Percentiles rank a stretch among this genome's conserved stretches.
Conservation (phyloP, 805 yeast genomes). For the Starmerella scarabaei region DNA sequence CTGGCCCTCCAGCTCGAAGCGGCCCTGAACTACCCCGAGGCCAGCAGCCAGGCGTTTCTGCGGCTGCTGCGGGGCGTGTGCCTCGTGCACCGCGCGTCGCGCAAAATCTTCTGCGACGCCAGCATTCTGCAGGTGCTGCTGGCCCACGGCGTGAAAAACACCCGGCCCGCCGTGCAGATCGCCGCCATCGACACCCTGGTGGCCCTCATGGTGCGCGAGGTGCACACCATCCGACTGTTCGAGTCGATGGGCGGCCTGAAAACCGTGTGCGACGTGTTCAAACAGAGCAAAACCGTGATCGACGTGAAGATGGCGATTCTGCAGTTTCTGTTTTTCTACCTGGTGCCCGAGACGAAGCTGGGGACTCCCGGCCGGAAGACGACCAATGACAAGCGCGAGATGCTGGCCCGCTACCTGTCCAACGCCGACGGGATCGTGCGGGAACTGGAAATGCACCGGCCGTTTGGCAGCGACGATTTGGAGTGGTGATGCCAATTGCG, state of each 20-base stretch:
- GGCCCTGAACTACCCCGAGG: slow-evolving; percentile 1
- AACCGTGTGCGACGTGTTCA: slow-evolving; percentile 36
- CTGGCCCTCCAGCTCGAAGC: slow-evolving; percentile 19
- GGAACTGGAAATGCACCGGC: slow-evolving; percentile 35
- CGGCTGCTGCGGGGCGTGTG: slow-evolving; percentile 43
- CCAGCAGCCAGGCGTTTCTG: slow-evolving; percentile 17
- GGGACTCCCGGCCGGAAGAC: slow-evolving; percentile 26
- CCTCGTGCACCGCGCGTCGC: slow-evolving; percentile 43
- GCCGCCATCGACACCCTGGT: slow-evolving; percentile 43
- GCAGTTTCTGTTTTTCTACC: slow-evolving; percentile 57
- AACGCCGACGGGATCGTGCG: slow-evolving; percentile 37
- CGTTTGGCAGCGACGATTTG: slow-evolving; percentile 37
- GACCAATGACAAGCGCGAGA: slow-evolving; percentile 34
- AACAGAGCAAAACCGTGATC: slow-evolving; percentile 32
- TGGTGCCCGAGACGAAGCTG: slow-evolving; percentile 43
- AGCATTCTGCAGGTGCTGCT: slow-evolving; percentile 20
- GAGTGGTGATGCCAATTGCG: slow-evolving; percentile 32
- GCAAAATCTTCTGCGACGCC: slow-evolving; percentile 38
- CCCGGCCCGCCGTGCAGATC: slow-evolving; percentile 24
- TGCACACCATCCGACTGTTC: slow-evolving; percentile 44
- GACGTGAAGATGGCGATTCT: slow-evolving; percentile 48
- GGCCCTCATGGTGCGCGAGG: slow-evolving; percentile 44
- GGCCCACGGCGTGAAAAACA: slow-evolving; percentile 7
- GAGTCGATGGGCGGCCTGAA: slow-evolving; percentile 46
- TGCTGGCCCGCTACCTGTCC: slow-evolving; percentile 33